A percentile compares a stretch with the other conserved stretches of the same genome.
Evolutionary conservation across 2,329 filamentous ascomycete species (phyloP).

Genomic region (Plectosphaerella plurivora): DNA sequence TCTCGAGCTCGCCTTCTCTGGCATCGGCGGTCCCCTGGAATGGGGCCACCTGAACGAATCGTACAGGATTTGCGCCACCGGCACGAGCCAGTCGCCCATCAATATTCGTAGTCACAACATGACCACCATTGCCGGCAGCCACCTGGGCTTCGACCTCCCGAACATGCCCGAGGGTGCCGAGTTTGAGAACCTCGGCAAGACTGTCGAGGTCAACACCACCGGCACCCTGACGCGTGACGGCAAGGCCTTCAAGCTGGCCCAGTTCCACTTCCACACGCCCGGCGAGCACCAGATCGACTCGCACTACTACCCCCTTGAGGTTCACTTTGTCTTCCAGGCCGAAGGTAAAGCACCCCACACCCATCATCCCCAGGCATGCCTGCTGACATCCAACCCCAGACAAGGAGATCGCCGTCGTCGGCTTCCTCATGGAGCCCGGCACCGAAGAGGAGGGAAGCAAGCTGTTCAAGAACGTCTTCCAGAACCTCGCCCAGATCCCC

Average conservation of each 20-base stretch:
- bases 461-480: conserved; percentile 31
- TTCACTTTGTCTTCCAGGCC: conserved; percentile 35
- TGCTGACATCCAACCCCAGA: conserved; percentile 2
- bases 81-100: conserved; percentile 52
- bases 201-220: conserved; percentile 44
- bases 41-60: conserved; percentile 41
- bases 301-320: conserved; percentile 32
- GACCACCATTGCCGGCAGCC: conserved; percentile 18
- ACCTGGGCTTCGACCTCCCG: conserved; percentile 29
- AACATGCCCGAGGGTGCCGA: conserved; percentile 27
- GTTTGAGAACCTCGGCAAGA: conserved; percentile 48
- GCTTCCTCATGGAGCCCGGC: conserved; percentile 29
- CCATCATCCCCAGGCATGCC: neutral
- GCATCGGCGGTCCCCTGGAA: conserved; percentile 41
- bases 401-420: conserved; percentile 29
- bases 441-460: conserved; percentile 10
- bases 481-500: conserved; percentile 31
- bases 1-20: conserved; percentile 35
- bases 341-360: conserved; percentile 13
- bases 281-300: conserved; percentile 51
- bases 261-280: conserved; percentile 59
- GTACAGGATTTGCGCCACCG: conserved; percentile 42
- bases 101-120: conserved; percentile 31
- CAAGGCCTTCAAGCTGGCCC: conserved; percentile 37
- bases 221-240: conserved; percentile 38